Evolutionary conservation across 2,329 filamentous ascomycete species (phyloP), one percentile per base, ranked within the genome.

Genomic region (Pseudonectria buxi): DNA sequence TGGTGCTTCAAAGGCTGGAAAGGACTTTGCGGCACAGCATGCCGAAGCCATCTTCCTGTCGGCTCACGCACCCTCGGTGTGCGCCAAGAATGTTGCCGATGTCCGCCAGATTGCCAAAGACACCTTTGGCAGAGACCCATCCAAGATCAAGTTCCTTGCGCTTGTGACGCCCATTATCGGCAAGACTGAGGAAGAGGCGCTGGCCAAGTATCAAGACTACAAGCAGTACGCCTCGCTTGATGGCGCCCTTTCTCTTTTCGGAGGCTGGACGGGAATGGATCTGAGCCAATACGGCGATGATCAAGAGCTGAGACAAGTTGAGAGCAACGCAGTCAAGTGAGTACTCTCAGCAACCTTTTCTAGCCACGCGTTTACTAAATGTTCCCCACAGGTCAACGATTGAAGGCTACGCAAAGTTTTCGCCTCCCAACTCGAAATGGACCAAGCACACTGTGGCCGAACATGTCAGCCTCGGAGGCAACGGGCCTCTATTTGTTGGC

Each of bases 1-100:
- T 0, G 82, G 82, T 0, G 81, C 81, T 0, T 82, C 76, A 1
- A 73, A 69, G 32, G 70, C 78, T 0, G 81, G 81, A 2, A 83
- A 81, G 54, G 57, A 61, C 0, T 86, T 86, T 46, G 80, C 79
- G 0, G 78, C 80, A 0, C 74, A 79, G 45, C 79, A 86, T 51
- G 82, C 81, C 1, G 82, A 86, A 50, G 80, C 73, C 3, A 80
- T 86, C 33, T 86, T 86, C 47, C 72, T 83, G 1, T 79, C 75
- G 0, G 77, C 77, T 0, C 80, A 84, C 52, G 72, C 72, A 2
- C 77, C 82, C 0, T 62, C 65, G 2, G 73, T 80, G 0, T 75
- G 80, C 18, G 71, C 72, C 3, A 76, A 73, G 50, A 78, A 68
- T 24, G 74, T 86, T 13, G 68, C 74, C 1, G 78, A 83, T 40